Evolutionary conservation across 805 yeast species (phyloP).

Genomic region (Candida lessepsii): DNA sequence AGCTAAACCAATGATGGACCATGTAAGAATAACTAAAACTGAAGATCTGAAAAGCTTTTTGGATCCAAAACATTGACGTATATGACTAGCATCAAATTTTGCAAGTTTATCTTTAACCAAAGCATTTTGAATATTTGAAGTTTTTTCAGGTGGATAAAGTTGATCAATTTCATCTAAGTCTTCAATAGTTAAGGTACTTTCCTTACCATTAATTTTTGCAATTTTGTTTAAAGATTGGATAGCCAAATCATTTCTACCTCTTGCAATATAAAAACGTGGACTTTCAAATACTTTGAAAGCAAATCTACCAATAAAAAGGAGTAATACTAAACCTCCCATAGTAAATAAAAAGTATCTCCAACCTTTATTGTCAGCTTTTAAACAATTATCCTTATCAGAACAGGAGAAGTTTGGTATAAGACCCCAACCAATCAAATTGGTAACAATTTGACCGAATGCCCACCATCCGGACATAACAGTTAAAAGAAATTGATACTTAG

Average conservation of each 20-base stretch:
- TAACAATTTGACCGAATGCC: slow-evolving; percentile 62
- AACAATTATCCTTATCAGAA: slow-evolving; percentile 35
- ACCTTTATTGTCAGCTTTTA: slow-evolving; percentile 51
- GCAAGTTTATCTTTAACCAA: slow-evolving; percentile 25
- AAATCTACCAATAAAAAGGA: slow-evolving; percentile 37
- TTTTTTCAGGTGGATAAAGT: slow-evolving; percentile 11
- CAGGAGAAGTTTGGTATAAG: slow-evolving; percentile 52
- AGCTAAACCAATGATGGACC: slow-evolving; percentile 60
- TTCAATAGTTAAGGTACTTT: slow-evolving; percentile 43
- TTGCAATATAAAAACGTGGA: slow-evolving; percentile 53
- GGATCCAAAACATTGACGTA: slow-evolving; percentile 47
- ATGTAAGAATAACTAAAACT: slow-evolving; percentile 41
- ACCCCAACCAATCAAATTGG: slow-evolving; percentile 55
- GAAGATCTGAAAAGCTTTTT: slow-evolving; percentile 45
- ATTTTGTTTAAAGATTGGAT: slow-evolving; percentile 41
- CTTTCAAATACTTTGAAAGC: slow-evolving; percentile 48
- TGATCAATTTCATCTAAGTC: slow-evolving; percentile 46
- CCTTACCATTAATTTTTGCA: slow-evolving; percentile 45
- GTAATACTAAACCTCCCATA: slow-evolving; percentile 49
- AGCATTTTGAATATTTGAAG: slow-evolving; percentile 13
- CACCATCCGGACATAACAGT: slow-evolving; percentile 51
- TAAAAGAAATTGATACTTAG: slow-evolving; percentile 25
- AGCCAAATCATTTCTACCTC: slow-evolving; percentile 52
- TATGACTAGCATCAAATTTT: slow-evolving; percentile 33
- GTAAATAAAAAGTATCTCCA: slow-evolving; percentile 61